Evolutionary conservation across 73 alveolate species (phyloP).

Genomic region (Urostyla sp.): DNA sequence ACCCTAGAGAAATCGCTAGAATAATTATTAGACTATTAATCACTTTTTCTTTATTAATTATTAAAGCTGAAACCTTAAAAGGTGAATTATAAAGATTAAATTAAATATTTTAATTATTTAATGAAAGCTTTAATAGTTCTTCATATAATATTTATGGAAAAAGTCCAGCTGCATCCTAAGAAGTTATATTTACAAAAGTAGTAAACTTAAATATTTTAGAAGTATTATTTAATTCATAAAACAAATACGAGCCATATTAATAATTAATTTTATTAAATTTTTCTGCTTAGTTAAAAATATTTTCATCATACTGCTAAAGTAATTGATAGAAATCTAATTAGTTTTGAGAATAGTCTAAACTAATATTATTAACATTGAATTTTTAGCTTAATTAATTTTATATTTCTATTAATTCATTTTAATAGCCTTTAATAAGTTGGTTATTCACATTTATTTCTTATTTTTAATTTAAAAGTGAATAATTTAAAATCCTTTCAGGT

Average conservation of each 20-base stretch:
- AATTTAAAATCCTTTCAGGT: too few species aligned
- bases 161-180: slow-evolving; percentile 56
- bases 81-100: slow-evolving; percentile 35
- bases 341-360: too few species aligned
- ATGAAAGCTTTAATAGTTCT: slow-evolving; percentile 26
- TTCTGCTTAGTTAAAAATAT: too few species aligned
- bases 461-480: too few species aligned
- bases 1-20: slow-evolving; percentile 88
- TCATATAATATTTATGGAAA: slow-evolving; percentile 58
- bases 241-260: slow-evolving; percentile 62
- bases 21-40: slow-evolving; percentile 66
- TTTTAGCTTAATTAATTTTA: too few species aligned
- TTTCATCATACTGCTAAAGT: too few species aligned
- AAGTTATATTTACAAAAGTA: slow-evolving; percentile 25
- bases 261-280: too few species aligned
- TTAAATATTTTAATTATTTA: neutral
- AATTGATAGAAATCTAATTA: too few species aligned
- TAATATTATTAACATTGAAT: too few species aligned
- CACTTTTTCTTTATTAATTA: slow-evolving; percentile 56
- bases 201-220: slow-evolving; percentile 38
- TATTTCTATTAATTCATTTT: too few species aligned
- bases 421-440: too few species aligned
- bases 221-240: slow-evolving; percentile 37
- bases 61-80: slow-evolving; percentile 50
- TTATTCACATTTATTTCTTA: too few species aligned